Conservation (phyloP, 179 eudicot genomes). For the Beta corolliflora region DNA sequence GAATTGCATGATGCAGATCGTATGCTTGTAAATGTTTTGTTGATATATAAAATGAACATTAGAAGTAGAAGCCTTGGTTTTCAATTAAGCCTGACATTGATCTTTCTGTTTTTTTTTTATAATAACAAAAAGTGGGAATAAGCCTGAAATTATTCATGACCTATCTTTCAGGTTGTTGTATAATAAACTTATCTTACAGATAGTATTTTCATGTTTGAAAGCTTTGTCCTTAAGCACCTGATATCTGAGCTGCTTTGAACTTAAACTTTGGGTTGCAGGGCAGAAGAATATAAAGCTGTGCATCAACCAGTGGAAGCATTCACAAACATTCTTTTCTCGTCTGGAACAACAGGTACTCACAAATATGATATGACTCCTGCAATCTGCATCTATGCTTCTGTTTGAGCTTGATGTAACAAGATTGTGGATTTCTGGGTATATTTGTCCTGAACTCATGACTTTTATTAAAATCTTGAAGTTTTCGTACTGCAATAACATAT, state of each 20-base stretch:
- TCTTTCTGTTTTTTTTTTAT: background rate
- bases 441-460: background rate
- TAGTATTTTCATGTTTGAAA: background rate
- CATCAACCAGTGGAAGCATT: conserved; percentile 71
- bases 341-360: conserved; percentile 89
- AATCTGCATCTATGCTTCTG: background rate
- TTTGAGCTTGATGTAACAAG: conserved; percentile 1
- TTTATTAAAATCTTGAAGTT: background rate
- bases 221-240: background rate
- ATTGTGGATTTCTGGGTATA: background rate
- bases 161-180: background rate
- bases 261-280: conserved; percentile 45
- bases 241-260: conserved; percentile 1
- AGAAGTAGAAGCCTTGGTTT: background rate
- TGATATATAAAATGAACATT: no score
- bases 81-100: background rate
- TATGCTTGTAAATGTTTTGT: background rate
- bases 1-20: background rate
- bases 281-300: conserved; percentile 60
- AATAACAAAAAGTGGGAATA: no score
- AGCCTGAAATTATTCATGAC: background rate
- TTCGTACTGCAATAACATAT: background rate
- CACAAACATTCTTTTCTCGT: conserved; percentile 92
- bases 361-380: conserved; percentile 4
- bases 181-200: background rate